Percentiles rank a stretch among this genome's conserved stretches.
These are phyloP conservation scores for Pseudonectria foliicola DNA, from an alignment of 2,329 filamentous ascomycete species.

Conservation along the genomic window DNA sequence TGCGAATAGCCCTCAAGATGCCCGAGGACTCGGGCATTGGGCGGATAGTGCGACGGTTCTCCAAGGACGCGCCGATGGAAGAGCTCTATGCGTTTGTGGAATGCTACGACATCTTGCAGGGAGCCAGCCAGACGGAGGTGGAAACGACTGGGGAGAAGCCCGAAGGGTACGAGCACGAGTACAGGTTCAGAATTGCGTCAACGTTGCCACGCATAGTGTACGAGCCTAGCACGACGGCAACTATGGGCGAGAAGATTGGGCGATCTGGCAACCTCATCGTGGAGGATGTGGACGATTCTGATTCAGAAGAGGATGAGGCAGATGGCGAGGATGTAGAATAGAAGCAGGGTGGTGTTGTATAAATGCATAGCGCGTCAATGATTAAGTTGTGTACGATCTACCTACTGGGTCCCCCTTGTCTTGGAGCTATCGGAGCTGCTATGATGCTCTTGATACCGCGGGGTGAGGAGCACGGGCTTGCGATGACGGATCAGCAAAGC, in stretches of 20 bases:
- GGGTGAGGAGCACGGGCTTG: no score
- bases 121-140: conserved; percentile 22
- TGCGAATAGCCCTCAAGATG: conserved; percentile 64
- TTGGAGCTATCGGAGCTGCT: no score
- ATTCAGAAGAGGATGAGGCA: conserved; percentile 24
- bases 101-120: conserved; percentile 63
- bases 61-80: conserved; percentile 63
- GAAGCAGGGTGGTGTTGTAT: neutral
- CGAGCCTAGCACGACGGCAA: conserved; percentile 57
- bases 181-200: conserved; percentile 77
- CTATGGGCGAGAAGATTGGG: conserved; percentile 67
- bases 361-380: conserved; percentile 2
- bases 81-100: conserved; percentile 96
- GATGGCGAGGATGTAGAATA: conserved; percentile 17
- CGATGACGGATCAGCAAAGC: no score
- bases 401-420: no score
- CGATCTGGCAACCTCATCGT: conserved; percentile 84
- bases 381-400: conserved; percentile 1
- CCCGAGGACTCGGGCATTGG: conserved; percentile 55
- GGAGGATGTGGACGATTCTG: conserved; percentile 48
- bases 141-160: conserved; percentile 38
- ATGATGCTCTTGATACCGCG: no score
- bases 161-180: conserved; percentile 68
- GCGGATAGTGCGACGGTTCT: conserved; percentile 71
- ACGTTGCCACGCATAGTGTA: conserved; percentile 80